phyloP scores from a whole-genome alignment of 169 alveolate genomes.

The Ichthyophthirius multifiliis region DNA sequence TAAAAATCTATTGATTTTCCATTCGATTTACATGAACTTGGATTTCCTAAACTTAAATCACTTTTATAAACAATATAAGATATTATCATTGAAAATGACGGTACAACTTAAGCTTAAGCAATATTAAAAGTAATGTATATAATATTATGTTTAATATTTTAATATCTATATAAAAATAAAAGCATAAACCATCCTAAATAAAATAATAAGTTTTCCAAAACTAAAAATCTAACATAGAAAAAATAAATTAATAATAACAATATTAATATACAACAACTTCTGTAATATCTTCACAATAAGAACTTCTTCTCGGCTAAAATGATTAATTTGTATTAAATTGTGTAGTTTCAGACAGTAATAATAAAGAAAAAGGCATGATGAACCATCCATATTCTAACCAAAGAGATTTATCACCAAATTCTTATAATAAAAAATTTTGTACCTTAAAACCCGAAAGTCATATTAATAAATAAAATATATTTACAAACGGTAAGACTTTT shows the following conservation, averaged over 20 bases:
- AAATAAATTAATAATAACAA: not conserved
- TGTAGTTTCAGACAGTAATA: not conserved
- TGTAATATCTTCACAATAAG: not conserved
- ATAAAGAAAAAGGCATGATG: too few species aligned
- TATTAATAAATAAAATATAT: not conserved
- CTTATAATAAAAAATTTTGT: constrained; percentile 7
- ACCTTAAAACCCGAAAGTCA: constrained; percentile 1
- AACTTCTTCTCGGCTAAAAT: not conserved
- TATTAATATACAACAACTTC: too few species aligned
- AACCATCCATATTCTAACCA: not conserved
- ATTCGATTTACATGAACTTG: constrained; percentile 59
- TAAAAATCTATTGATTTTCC: constrained; percentile 42
- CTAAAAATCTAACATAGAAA: not conserved
- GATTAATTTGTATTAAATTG: not conserved
- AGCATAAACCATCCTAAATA: not conserved
- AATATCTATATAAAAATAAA: not conserved
- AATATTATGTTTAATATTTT: not conserved
- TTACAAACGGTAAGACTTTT: constrained; percentile 6
- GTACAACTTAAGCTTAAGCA: constrained; percentile 62
- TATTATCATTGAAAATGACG: constrained; percentile 45
- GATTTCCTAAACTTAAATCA: constrained; percentile 72
- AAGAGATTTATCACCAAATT: not conserved
- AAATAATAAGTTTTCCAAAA: not conserved
- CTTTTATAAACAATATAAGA: constrained; percentile 49
- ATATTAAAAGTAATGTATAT: not conserved